These are phyloP conservation scores for Nigrograna mackinnonii DNA, from an alignment of 2,329 filamentous ascomycete genomes.

Conservation along the genomic window DNA sequence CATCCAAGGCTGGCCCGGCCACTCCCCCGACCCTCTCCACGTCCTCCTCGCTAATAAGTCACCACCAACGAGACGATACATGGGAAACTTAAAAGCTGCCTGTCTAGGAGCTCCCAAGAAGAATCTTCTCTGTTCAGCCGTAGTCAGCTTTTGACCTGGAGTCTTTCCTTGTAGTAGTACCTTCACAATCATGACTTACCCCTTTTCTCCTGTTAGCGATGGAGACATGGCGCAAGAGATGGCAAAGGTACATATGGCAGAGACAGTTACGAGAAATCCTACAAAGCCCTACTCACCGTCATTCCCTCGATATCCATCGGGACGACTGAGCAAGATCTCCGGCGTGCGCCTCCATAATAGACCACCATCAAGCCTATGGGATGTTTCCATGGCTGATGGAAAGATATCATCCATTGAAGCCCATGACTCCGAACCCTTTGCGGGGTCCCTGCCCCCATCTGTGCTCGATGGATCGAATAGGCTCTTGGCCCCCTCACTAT, in stretches of 20 bases:
- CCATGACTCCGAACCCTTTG: constrained; percentile 20
- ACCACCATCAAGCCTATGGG: constrained; percentile 36
- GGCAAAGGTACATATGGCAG: constrained; percentile 26
- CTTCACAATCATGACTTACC: constrained; percentile 29
- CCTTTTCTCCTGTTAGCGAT: constrained; percentile 31
- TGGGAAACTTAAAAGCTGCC: too few relatives aligned
- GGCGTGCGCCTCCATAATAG: constrained; percentile 39
- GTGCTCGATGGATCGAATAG: constrained; percentile 45
- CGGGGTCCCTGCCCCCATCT: constrained; percentile 18
- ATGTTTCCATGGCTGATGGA: constrained; percentile 38
- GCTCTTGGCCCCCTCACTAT: constrained; percentile 60
- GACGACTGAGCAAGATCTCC: constrained; percentile 28
- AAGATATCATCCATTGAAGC: constrained; percentile 35
- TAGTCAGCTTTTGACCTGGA: too few relatives aligned
- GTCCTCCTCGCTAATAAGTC: too few relatives aligned
- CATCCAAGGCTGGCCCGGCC: too few relatives aligned
- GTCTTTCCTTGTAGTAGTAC: too few relatives aligned
- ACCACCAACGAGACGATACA: too few relatives aligned
- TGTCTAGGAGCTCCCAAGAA: too few relatives aligned
- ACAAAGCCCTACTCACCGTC: constrained; percentile 9
- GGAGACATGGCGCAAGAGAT: constrained; percentile 38
- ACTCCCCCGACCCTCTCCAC: too few relatives aligned
- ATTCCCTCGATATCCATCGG: constrained; percentile 16
- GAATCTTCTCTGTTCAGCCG: too few relatives aligned
- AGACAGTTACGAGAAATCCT: constrained; percentile 5